Percentiles rank a stretch among this genome's conserved stretches.
Evolutionary conservation across 305 asterid genomes (phyloP).

Genomic region (Petunia hybrid): DNA sequence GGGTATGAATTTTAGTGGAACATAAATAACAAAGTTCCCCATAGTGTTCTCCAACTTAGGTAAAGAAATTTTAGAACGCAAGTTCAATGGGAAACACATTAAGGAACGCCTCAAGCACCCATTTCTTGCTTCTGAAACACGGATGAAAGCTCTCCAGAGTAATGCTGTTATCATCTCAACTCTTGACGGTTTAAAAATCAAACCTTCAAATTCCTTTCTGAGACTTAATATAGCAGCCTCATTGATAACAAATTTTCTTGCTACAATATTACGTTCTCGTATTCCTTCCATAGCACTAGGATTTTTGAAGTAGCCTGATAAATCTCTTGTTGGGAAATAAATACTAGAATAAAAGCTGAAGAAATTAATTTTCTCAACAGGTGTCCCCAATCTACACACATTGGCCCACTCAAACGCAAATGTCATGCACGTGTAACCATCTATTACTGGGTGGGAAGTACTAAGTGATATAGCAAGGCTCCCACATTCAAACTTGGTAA

Average conservation of each 20-base stretch:
- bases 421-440: conserved; percentile 35
- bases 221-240: not conserved
- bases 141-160: conserved; percentile 45
- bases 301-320: conserved; percentile 11
- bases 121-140: conserved; percentile 25
- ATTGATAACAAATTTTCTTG: conserved; percentile 39
- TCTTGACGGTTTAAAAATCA: conserved; percentile 36
- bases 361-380: not conserved
- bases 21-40: conserved; percentile 46
- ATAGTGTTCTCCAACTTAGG: conserved; percentile 26
- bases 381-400: conserved; percentile 9
- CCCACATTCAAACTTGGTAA: conserved; percentile 38
- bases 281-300: not conserved
- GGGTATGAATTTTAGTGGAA: conserved; percentile 29
- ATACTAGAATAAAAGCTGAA: conserved; percentile 30
- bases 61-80: conserved; percentile 41
- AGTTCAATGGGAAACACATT: conserved; percentile 43
- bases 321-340: conserved; percentile 28
- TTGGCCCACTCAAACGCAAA: conserved; percentile 48
- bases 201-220: not conserved
- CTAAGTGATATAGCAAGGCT: conserved; percentile 42
- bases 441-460: conserved; percentile 41
- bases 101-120: not conserved
- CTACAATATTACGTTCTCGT: conserved; percentile 25
- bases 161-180: conserved; percentile 54